Base-by-base conservation (phyloP, 257 asterid species). In the Solanum lycopersicoides region DNA sequence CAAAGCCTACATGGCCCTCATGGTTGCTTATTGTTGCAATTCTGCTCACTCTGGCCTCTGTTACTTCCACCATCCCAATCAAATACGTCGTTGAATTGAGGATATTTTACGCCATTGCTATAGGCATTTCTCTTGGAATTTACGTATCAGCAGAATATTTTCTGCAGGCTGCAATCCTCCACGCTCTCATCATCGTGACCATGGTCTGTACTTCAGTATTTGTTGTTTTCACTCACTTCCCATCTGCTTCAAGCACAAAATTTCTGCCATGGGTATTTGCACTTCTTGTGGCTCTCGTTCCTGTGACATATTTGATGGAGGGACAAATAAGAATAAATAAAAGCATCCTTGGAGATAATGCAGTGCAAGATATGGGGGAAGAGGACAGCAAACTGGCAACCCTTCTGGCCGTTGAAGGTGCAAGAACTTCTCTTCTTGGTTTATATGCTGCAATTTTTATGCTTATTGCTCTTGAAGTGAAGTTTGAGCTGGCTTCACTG, bases 261-360 rank as follows among this genome's bases (percentile, higher is more conserved):
- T 86, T 95, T 88, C 95, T 97, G 39, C 99, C 99, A 21, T 97
- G 99, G 99, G 89, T 97, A 89, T 96, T 97, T 90, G 99, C 99
- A 2, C 92, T 97, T 85, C 94, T 96, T 50, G 99, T 96, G 91
- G 99, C 99, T 91, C 98, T 97, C 90, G 96, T 97, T 73, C 99
- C 99, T 1, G 99, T 97, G 86, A 96, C 99, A 18, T 97, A 97
- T 88, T 91, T 97, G 74, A 92, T 97, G 87, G 99, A 96, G 90
- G 99, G 99, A 71, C 99, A 97, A 88, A 94, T 96, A 87, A 93
- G 99, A 91, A 92, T 96, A 77, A 93, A 89, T 91, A 89, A 91
- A 88, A 89, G 87, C 89, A 89, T 93, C 90, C 90, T 94, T 56
- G 95, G 91, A 68, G 95, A 89, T n/a, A 89, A 53, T 86, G 93